Conservation (phyloP, 169 alveolate genomes). For the Cryptosporidium tyzzeri region DNA sequence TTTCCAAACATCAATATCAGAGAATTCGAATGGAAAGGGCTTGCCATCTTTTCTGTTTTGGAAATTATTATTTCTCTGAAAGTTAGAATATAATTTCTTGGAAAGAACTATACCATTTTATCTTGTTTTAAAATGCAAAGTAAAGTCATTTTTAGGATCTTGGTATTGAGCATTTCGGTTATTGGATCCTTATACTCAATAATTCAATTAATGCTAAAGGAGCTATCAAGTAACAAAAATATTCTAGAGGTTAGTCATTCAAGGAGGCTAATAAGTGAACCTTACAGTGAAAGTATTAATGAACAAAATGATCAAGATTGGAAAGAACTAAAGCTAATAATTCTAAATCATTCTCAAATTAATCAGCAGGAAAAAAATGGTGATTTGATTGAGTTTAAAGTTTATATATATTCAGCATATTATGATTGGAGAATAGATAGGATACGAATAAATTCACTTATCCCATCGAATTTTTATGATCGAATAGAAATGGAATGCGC, state of each 20-base stretch:
- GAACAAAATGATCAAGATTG: background rate
- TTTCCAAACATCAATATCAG: background rate
- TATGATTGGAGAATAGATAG: conserved; percentile 28
- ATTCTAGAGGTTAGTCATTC: background rate
- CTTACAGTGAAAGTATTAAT: background rate
- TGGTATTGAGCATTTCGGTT: background rate
- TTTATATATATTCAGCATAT: conserved; percentile 58
- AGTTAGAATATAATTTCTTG: background rate
- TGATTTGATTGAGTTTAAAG: background rate
- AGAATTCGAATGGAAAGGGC: background rate
- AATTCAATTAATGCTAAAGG: background rate
- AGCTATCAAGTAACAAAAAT: background rate
- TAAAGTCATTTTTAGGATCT: background rate
- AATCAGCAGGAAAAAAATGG: background rate
- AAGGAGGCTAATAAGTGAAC: background rate
- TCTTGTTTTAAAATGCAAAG: background rate
- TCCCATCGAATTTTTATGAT: conserved; percentile 11
- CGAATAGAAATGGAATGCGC: conserved; percentile 16
- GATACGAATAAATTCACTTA: conserved; percentile 14
- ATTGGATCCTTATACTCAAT: background rate
- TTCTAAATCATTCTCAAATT: background rate
- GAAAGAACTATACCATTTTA: background rate
- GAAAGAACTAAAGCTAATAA: background rate
- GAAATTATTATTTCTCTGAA: too few species aligned
- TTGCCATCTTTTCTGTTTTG: too few species aligned